Evolutionary conservation across 2,329 filamentous ascomycete genomes (phyloP).

Genomic region (Chrysosporium keratinophilum): DNA sequence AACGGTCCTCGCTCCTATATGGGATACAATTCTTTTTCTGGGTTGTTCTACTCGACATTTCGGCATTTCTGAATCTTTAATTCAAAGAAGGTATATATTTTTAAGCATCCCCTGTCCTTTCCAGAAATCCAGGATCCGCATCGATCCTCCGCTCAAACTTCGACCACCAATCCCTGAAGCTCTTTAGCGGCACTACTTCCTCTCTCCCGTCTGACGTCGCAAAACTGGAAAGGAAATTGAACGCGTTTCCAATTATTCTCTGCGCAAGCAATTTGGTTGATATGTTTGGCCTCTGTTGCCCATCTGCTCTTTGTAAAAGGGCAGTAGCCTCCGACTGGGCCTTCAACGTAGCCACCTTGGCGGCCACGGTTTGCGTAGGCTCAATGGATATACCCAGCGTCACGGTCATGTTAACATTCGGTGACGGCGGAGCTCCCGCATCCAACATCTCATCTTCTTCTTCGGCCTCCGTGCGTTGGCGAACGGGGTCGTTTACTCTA

Average conservation of each 20-base stretch:
- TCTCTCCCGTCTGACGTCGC: conserved; percentile 51
- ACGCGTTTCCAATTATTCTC: conserved; percentile 90
- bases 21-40: neutral
- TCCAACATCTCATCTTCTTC: conserved; percentile 39
- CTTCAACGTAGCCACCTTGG: conserved; percentile 53
- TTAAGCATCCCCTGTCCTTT: conserved; percentile 48
- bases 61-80: neutral
- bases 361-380: conserved; percentile 58
- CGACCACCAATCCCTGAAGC: conserved; percentile 94
- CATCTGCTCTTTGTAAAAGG: conserved; percentile 23
- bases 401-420: conserved; percentile 40
- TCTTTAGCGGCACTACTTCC: conserved; percentile 86
- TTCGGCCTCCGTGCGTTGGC: conserved; percentile 26
- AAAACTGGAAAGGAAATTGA: conserved; percentile 90
- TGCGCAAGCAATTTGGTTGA: conserved; percentile 76
- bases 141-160: conserved; percentile 88
- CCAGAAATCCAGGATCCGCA: conserved; percentile 77
- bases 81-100: neutral
- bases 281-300: conserved; percentile 32
- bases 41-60: neutral
- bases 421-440: conserved; percentile 30
- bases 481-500: conserved; percentile 47
- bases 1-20: no score
- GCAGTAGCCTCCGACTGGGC: conserved; percentile 23
- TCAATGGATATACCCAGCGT: conserved; percentile 78